Conservation (phyloP, 768 basidiomycete genomes). For the Leccinum imitatum region DNA sequence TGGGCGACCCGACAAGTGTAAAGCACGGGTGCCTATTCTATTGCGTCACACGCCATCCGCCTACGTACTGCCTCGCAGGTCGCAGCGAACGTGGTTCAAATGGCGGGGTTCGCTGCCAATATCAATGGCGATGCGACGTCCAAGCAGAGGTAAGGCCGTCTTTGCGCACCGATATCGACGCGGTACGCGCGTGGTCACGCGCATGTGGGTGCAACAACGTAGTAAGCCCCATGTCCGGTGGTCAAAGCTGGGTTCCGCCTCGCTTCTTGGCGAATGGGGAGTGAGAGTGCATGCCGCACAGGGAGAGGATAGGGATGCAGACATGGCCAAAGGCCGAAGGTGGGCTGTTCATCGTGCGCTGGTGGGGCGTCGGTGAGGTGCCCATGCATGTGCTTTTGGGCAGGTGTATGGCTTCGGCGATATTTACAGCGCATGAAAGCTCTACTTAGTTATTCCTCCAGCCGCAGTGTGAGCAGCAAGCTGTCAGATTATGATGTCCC, state of each 20-base stretch:
- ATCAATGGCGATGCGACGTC: constrained; percentile 2
- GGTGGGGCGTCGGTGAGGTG: not conserved
- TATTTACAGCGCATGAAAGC: not conserved
- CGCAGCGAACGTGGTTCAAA: constrained; percentile 14
- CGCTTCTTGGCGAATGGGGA: not conserved
- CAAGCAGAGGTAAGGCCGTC: constrained; percentile 7
- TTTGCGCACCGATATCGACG: constrained; percentile 15
- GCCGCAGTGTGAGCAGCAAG: not conserved
- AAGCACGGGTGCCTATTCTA: not conserved
- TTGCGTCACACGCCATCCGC: not conserved
- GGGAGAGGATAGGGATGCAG: not conserved
- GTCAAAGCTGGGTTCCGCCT: constrained; percentile 1
- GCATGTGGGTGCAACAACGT: constrained; percentile 15
- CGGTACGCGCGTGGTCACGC: not conserved
- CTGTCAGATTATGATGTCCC: not conserved
- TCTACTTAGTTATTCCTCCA: not conserved
- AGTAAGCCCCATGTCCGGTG: constrained; percentile 3
- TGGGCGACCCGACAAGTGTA: not conserved
- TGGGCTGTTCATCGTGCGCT: not conserved
- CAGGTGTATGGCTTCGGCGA: too few relatives aligned
- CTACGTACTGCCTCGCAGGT: not conserved
- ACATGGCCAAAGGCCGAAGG: not conserved
- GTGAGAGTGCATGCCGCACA: not conserved
- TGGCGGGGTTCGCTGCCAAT: constrained; percentile 21
- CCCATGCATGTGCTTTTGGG: not conserved